Base-by-base conservation (phyloP, 208 protist species). In the Trypanosoma melophagium region DNA sequence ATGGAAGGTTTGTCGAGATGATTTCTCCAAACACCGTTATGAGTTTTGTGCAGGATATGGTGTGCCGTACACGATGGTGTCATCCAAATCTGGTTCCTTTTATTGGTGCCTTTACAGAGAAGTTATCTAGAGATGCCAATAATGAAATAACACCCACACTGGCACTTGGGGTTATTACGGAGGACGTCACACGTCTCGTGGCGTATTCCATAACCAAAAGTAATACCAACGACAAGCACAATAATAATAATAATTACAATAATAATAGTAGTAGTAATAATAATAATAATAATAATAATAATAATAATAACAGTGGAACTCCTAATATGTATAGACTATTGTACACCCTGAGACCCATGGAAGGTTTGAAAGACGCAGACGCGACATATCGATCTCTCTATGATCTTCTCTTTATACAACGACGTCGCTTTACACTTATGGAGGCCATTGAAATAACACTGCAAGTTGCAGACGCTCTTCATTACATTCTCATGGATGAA, bases 401-500 rank as follows among this genome's bases (percentile, higher is more conserved):
- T 55, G 38, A 76, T 4, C 40, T 69, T 44, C 74, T 80, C 21
- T 89, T 78, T 60, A 59, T 76, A n/a, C n/a, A 61, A 35, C 71
- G 73, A 16, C 69, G 75, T 22, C 61, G 42, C 16, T 84, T 90
- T 49, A 71, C 79, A 7, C 40, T 87, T 7, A 8, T 49, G 13
- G 82, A 84, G 51, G 76, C 74, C 17, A 60, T 90, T 22, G 63
- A 70, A 47, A 81, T 93, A 44, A 76, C 72, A 22, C 62, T 66
- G 24, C 87, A 93, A 68, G 44, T 87, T 17, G 77, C 81, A 0
- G 82, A 89, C 25, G 81, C 76, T 21, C 69, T 93, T 47, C 82
- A 90, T 57, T 93, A 93, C 68, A 82, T 90, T 9, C 66, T 86
- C 28, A 76, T 82, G 35, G 87, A 93, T 51, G 61, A 76, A 19